Conservation (phyloP, 352 stramenopile genomes). For the Globisporangium nagaii region DNA sequence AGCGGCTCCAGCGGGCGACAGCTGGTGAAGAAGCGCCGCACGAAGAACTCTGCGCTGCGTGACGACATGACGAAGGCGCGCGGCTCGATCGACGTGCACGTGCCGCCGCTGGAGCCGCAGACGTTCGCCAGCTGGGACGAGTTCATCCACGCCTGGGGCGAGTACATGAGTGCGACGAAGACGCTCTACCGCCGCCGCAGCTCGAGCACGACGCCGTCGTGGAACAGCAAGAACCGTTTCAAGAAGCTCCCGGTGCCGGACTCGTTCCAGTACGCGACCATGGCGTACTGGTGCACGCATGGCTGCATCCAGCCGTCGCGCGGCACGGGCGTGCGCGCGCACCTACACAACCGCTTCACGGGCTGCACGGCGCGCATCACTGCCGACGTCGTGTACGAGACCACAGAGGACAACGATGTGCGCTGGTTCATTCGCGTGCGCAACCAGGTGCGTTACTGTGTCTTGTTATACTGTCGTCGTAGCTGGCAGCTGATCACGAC, state of each 20-base stretch:
- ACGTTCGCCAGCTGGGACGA: constrained; percentile 62
- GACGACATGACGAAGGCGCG: constrained; percentile 63
- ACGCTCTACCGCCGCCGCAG: constrained; percentile 72
- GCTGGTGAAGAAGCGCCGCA: constrained; percentile 73
- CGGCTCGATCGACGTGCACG: constrained; percentile 27
- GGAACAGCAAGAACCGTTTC: constrained; percentile 72
- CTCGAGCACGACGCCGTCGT: constrained; percentile 64
- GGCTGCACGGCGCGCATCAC: constrained; percentile 69
- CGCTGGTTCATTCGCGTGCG: constrained; percentile 70
- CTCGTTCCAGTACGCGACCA: constrained; percentile 74
- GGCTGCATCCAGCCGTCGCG: constrained; percentile 74
- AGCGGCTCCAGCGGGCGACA: constrained; percentile 1
- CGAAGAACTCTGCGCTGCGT: constrained; percentile 77
- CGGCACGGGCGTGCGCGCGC: constrained; percentile 62
- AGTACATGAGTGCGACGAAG: constrained; percentile 65
- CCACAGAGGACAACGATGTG: constrained; percentile 31
- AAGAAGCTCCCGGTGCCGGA: constrained; percentile 68
- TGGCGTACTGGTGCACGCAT: constrained; percentile 84
- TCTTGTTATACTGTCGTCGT: not conserved
- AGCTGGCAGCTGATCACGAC: too few species aligned
- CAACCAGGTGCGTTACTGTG: constrained; percentile 41
- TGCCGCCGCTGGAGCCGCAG: constrained; percentile 44
- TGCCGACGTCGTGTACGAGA: constrained; percentile 70
- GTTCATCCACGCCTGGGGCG: constrained; percentile 59
- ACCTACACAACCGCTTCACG: constrained; percentile 76